Base-by-base conservation (phyloP, 768 basidiomycete species). In the Naganishia onofrii region DNA sequence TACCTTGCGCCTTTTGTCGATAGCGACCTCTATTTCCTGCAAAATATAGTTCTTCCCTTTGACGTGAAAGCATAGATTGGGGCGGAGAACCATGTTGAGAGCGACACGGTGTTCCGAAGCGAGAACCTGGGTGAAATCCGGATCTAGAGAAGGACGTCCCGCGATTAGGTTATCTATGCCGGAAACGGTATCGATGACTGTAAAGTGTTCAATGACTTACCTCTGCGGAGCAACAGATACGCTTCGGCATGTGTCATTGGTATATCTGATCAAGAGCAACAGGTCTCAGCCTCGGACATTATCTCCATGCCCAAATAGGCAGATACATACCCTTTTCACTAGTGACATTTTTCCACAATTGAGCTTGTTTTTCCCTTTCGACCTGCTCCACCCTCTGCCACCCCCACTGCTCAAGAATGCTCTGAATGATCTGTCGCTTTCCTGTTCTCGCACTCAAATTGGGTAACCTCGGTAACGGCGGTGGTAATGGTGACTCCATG, bases 221-320 rank as follows among this genome's bases (percentile, higher is more conserved):
- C 48, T 51, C 60, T 36, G 12, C 60, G 38, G 60, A 63, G 60
- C 23, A 63, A 42, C 23, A 63, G 42, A 29, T 63, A 63, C 9
- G 60, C 60, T 44, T 63, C 60, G 60, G 60, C 60, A 21, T 63
- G 60, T 1, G 60, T 63, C 60, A 63, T 63, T 10, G 60, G 60
- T 36, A 63, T 63, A 29, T 63, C 60, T 63, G 32, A 26, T 9
- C 6, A 12, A 46, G 10, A 34, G 21, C 4, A 1, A 8, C 26
- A 2, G 19, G 4, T 36, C 34, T 58, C 15, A 58, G 34, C 34
- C 19, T 36, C 57, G 21, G 9, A 15, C 2, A 42, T 7, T 15
- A 36, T 15, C 15, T 7, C 2, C 13, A 10, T 42, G 42, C 42
- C 42, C 15, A 42, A 42, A 15, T 10, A 8, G 34, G 15, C 13